A percentile compares a stretch with the other conserved stretches of the same genome.
Conservation (phyloP, 1,284 basidiomycete genomes). For the Ustilago nuda region DNA sequence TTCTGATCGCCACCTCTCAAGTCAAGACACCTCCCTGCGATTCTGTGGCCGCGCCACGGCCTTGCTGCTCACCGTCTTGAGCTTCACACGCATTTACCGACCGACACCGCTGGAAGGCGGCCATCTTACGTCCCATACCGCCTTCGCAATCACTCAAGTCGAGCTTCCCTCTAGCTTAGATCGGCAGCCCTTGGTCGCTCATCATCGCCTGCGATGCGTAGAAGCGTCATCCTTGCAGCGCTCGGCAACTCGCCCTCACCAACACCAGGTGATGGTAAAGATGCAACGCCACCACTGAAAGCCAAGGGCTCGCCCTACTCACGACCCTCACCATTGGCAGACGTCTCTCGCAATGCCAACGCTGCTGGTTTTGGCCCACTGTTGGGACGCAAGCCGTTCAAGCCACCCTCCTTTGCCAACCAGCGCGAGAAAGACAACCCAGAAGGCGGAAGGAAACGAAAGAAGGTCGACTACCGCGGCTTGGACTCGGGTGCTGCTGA, state of each 20-base stretch:
- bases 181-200: not conserved
- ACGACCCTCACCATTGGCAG: slow-evolving; percentile 28
- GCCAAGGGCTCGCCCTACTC: slow-evolving; percentile 25
- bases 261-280: slow-evolving; percentile 16
- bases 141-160: not conserved
- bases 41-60: not conserved
- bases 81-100: not conserved
- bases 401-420: slow-evolving; percentile 57
- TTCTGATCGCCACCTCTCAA: no score
- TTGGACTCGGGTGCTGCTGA: slow-evolving; percentile 55
- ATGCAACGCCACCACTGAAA: slow-evolving; percentile 15
- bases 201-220: slow-evolving; percentile 19
- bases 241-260: slow-evolving; percentile 37
- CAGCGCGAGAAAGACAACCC: slow-evolving; percentile 37
- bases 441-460: slow-evolving; percentile 54
- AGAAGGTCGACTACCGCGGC: slow-evolving; percentile 63
- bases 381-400: slow-evolving; percentile 65
- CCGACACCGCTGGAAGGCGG: not conserved
- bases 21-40: not conserved
- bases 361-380: slow-evolving; percentile 61
- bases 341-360: slow-evolving; percentile 50
- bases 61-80: not conserved
- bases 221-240: slow-evolving; percentile 46
- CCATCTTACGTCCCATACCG: not conserved
- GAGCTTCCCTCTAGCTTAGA: not conserved